Base-by-base conservation (phyloP, 2,329 filamentous ascomycete species). In the Pezicula radicicola region DNA sequence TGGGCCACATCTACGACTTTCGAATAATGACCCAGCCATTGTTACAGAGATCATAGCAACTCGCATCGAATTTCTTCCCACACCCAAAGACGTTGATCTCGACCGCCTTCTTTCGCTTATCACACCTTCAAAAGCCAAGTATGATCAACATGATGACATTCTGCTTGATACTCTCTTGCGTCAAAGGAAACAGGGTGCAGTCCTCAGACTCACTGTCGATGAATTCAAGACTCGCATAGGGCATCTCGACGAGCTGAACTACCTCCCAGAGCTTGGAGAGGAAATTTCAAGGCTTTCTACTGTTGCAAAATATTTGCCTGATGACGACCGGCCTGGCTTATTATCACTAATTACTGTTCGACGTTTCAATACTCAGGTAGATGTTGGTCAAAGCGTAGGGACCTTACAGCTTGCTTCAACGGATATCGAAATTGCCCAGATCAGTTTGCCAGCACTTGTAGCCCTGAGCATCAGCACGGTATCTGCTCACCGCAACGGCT, bases 261-360 rank as follows among this genome's bases (percentile, higher is more conserved):
- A 82, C 40, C 75, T 99, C 13, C 81, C 86, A 7, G 78, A 79
- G 10, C 78, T 99, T 8, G 86, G 81, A 1, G 85, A 89, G 57
- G 94, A 99, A 63, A 68, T 97, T 46, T 79, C 87, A 6, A 90
- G 88, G 59, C 75, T 99, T 5, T 89, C 91, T 0, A 92, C 85
- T 0, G 91, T 99, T 25, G 83, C 93, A 6, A 97, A 97, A 66
- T 97, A 97, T 66, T 77, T 99, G 2, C 93, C 94, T 0, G 93
- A 99, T 61, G 94, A 99, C 68, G 93, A 99, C 62, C 83, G 92
- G 2, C 94, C 94, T 2, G 94, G 94, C 0, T 75, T 97, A 18
- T 75, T 99, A 36, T 91, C 87, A 0, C 75, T 99, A 36, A 76
- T 80, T 1, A 75, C 83, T 28, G 68, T 97, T 49, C 81, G 84